Evolutionary conservation across 2,329 filamentous ascomycete species (phyloP), one percentile per base, ranked within the genome.

Genomic region (Ascochyta clinopodiicola): DNA sequence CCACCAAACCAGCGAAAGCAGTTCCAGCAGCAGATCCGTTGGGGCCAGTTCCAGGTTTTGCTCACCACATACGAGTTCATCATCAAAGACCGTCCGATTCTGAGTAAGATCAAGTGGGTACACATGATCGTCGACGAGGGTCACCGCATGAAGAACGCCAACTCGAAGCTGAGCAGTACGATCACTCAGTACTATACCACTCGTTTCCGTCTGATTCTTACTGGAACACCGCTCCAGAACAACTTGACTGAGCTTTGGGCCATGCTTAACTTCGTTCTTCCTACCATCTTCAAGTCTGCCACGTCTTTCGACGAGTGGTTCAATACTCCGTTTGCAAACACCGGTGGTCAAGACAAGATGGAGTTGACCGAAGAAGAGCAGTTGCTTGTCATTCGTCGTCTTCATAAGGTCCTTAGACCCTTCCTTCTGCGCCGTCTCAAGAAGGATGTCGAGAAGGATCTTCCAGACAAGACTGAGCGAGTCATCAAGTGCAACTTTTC

Each of bases 81-180:
- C 78, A 99, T 99, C 85, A 99, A 98, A 80, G 95, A 99, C 72
- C 88, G 95, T 32, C 94, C 94, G 0, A 84, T 99, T 64, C 81
- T 99, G 12, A 96, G 91, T 82, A 98, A 98, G 82, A 94, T 99
- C 79, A 98, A 98, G 79, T 99, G 95, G 95, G 89, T 97, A 69
- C 95, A 99, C 80, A 98, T 99, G 95, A 98, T 99, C 68, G 95
- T 99, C 64, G 95, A 99, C 70, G 95, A 99, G 82, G 95, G 95
- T 79, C 95, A 99, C 77, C 92, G 95, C 75, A 99, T 99, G 95
- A 99, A 99, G 85, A 99, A 99, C 78, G 85, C 91, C 27, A 89
- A 95, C 67, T 99, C 95, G 9, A 99, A 99, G 80, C 84, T 99
- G 66, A 97, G 92, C 77, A 92, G 88, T 63, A 98, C 95, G 4